phyloP scores from a whole-genome alignment of 2,329 filamentous ascomycete genomes.

The Penicillium sp. region DNA sequence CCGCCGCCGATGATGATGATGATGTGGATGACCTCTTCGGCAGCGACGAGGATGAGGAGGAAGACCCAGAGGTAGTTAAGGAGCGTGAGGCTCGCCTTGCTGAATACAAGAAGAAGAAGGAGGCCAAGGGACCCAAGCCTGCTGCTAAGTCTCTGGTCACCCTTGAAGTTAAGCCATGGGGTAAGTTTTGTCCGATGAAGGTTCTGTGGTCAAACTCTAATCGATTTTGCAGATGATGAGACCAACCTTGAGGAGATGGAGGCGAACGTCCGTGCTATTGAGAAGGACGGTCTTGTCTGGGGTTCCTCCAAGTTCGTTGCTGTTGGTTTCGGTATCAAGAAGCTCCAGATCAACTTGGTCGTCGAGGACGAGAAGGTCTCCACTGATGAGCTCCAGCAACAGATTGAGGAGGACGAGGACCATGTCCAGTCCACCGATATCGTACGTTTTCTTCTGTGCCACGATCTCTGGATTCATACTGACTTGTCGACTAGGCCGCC shows the following conservation, averaged over 20 bases:
- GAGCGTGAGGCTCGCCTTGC: constrained; percentile 85
- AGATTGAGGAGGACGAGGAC: constrained; percentile 86
- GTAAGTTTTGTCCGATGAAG: constrained; percentile 54
- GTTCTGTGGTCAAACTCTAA: constrained; percentile 14
- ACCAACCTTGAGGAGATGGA: constrained; percentile 85
- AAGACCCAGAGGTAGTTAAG: constrained; percentile 79
- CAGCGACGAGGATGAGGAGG: constrained; percentile 89
- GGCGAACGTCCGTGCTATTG: constrained; percentile 72
- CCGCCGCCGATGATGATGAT: constrained; percentile 62
- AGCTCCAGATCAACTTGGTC: constrained; percentile 98
- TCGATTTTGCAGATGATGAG: constrained; percentile 68
- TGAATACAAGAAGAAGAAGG: constrained; percentile 95
- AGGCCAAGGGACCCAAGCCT: constrained; percentile 70
- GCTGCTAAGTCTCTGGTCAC: constrained; percentile 95
- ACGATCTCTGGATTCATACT: constrained; percentile 13
- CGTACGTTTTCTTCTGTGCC: constrained; percentile 40
- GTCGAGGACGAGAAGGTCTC: constrained; percentile 97
- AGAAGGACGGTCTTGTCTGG: constrained; percentile 94
- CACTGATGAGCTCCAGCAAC: constrained; percentile 76
- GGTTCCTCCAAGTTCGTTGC: constrained; percentile 84
- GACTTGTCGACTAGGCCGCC: constrained; percentile 49
- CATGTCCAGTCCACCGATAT: constrained; percentile 93
- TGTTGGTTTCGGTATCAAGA: constrained; percentile 97
- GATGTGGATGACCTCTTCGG: constrained; percentile 93
- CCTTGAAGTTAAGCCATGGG: constrained; percentile 97